Evolutionary conservation across 352 stramenopile genomes (phyloP).

Genomic region (Globisporangium alternatum): DNA sequence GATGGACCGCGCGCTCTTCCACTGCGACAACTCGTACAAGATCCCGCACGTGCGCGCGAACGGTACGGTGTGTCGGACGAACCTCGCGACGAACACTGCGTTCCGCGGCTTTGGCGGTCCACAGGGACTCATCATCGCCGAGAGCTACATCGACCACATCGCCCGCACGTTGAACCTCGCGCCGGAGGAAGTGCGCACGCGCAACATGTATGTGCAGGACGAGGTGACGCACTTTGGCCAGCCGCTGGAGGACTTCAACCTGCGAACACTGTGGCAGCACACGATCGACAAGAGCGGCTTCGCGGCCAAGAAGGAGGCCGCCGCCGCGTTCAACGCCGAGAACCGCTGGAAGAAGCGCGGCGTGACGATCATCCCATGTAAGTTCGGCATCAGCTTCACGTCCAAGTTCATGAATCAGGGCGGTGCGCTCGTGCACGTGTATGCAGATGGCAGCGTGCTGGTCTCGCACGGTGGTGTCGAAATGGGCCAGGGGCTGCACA

Average conservation of each 20-base stretch:
- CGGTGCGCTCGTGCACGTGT: slow-evolving; percentile 94
- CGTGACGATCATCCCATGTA: slow-evolving; percentile 77
- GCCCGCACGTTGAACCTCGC: slow-evolving; percentile 74
- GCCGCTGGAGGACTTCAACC: slow-evolving; percentile 89
- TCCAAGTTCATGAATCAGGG: slow-evolving; percentile 98
- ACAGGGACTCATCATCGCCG: slow-evolving; percentile 88
- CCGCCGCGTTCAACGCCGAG: slow-evolving; percentile 88
- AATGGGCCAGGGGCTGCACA: slow-evolving; percentile 97
- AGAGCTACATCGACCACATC: slow-evolving; percentile 97
- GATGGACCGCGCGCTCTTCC: slow-evolving; percentile 95
- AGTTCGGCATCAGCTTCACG: slow-evolving; percentile 97
- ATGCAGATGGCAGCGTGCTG: slow-evolving; percentile 94
- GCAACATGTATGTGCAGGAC: slow-evolving; percentile 92
- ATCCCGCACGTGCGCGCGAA: slow-evolving; percentile 89
- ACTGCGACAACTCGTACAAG: slow-evolving; percentile 94
- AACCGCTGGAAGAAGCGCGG: slow-evolving; percentile 93
- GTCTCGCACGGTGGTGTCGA: slow-evolving; percentile 96
- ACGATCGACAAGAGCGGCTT: slow-evolving; percentile 72
- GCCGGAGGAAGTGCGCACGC: slow-evolving; percentile 62
- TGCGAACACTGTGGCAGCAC: slow-evolving; percentile 84
- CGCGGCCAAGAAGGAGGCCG: slow-evolving; percentile 51
- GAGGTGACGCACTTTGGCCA: slow-evolving; percentile 94
- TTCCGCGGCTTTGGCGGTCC: slow-evolving; percentile 96
- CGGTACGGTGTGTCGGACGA: slow-evolving; percentile 93
- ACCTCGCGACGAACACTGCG: slow-evolving; percentile 93